Base-by-base conservation (phyloP, 2,329 filamentous ascomycete genomes). In the Cladosporium sphaerospermum region DNA sequence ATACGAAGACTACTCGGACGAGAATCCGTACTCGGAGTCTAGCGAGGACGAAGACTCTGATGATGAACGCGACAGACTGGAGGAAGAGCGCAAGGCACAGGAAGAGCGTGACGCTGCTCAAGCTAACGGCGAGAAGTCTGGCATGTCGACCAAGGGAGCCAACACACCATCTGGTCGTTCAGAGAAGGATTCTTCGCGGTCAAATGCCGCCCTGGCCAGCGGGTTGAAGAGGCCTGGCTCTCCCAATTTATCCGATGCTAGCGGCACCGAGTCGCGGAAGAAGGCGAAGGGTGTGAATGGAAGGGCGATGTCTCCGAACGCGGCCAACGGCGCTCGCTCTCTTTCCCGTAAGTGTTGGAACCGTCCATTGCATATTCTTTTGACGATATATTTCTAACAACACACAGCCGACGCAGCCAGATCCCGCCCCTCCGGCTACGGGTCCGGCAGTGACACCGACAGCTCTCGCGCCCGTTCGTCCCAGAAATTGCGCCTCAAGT, bases 191-290 rank as follows among this genome's bases (percentile, higher is more conserved):
- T 68, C 65, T 4, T 77, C 82, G 61, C 63, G 76, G 13, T 62
- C 75, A 51, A 78, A 78, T 58, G 47, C 47, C 31, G 40, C 47
- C n/a, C 18, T 50, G 28, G 64, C 67, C 2, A 65, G 79, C 32
- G 69, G 75, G 3, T 79, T 92, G 49, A 96, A 96, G 73, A 84
- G 92, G 31, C 80, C 88, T 32, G 89, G 90, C 14, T 96, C 90
- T 13, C 89, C 91, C 3, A 86, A 91, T 59, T 78, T 88, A 32
- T 96, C 90, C 2, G 92, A 97, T 67, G 89, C 89, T 9, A 95
- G 89, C 67, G 92, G 89, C 50, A 95, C 91, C 61, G 92, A 97
- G 68, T 92, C 88, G 0, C 85, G 86, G 59, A 90, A 93, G 72
- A 89, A 88, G 74, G 67, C 70, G 34, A 75, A 74, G 62, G 59